Evolutionary conservation across 106 monocot genomes (phyloP).

Genomic region (Dendrobium nobile): DNA sequence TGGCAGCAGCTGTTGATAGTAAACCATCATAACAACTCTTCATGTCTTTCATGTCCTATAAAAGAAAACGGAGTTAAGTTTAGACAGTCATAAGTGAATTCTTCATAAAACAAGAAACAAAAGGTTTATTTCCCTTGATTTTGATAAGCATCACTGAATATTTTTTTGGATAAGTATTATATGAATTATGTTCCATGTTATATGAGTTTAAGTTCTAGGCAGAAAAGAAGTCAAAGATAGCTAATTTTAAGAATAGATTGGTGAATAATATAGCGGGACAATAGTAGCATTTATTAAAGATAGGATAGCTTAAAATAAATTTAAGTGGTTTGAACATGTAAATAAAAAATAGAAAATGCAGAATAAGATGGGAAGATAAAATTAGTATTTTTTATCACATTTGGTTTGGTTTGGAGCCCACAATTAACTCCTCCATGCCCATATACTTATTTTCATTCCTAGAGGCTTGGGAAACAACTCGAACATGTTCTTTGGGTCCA

Average conservation of each 20-base stretch:
- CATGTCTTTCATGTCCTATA: conserved; percentile 82
- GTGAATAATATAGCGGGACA: background rate
- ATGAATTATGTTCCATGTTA: background rate
- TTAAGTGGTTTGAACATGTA: background rate
- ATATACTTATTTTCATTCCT: too few species aligned
- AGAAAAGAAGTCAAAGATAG: background rate
- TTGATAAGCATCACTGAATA: background rate
- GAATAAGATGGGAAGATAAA: background rate
- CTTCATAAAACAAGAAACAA: background rate
- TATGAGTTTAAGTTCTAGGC: background rate
- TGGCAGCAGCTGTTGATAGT: conserved; percentile 79
- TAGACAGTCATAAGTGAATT: background rate
- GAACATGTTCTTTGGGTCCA: too few species aligned
- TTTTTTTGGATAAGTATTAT: background rate
- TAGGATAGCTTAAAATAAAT: background rate
- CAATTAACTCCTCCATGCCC: too few species aligned
- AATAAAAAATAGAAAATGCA: background rate
- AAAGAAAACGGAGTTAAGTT: conserved; percentile 7
- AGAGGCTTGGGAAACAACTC: too few species aligned
- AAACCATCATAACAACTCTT: conserved; percentile 77
- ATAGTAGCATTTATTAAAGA: background rate
- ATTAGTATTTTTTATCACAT: too few species aligned
- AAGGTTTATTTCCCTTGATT: background rate
- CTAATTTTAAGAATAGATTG: background rate
- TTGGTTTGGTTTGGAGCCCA: too few species aligned